Evolutionary conservation across 495 filamentous ascomycete genomes (phyloP), one percentile per base, ranked within the genome.

Genomic region (Sphaerosporella brunnea): DNA sequence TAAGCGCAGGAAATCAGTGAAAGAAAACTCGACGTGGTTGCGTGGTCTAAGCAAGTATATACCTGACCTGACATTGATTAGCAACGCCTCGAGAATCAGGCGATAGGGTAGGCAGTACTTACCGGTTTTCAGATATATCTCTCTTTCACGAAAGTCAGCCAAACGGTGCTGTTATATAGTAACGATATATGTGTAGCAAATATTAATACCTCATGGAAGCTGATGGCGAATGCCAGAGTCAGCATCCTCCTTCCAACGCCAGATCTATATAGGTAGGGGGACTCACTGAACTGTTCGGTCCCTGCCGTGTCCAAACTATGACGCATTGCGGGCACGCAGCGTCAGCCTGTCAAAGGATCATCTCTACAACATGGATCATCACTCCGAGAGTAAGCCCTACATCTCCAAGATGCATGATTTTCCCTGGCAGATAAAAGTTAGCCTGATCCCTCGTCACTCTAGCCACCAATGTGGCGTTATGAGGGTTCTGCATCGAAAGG

Each of bases 331-430:
- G n/a, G n/a, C n/a, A n/a, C n/a, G n/a, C n/a, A n/a, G n/a, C n/a
- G n/a, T n/a, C n/a, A n/a, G n/a, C n/a, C n/a, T n/a, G n/a, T n/a
- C n/a, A n/a, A n/a, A n/a, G n/a, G n/a, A n/a, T n/a, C n/a, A n/a
- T 19, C 21, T 5, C 25, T 13, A 8, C 11, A 47, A 13, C 21
- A 52, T n/a, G 52, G 46, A 32, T 32, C 28, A 32, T 32, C 28
- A 32, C 7, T 32, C 13, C 7, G 52, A 47, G 50, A n/a, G n/a
- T n/a, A 38, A 23, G 48, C 65, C 72, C 68, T 73, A 92, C 84
- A 97, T 97, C 69, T 97, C 90, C 52, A 97, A 66, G 62, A 95
- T 77, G 60, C 88, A 88, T 75, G 94, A 86, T 49, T 87, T 82
- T 45, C 88, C 88, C 88, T 96, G n/a, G n/a, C n/a, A n/a, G n/a